phyloP scores from a whole-genome alignment of 163 green algal species.

The Scenedesmus sp. region DNA sequence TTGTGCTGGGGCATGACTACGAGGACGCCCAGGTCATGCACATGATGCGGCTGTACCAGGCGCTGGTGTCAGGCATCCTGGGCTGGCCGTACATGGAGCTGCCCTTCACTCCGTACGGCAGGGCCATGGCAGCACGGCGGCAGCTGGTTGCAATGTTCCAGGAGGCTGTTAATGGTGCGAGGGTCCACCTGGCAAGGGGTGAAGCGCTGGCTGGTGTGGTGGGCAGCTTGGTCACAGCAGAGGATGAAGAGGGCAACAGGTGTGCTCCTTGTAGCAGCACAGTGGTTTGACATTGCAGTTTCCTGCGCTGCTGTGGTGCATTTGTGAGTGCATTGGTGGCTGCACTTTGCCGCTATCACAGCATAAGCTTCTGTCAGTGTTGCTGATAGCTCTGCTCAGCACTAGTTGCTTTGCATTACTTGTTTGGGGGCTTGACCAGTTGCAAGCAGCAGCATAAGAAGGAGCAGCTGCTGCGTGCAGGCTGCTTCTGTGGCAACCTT shows the following conservation, averaged over 20 bases:
- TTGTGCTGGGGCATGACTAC: background rate
- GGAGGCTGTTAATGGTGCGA: background rate
- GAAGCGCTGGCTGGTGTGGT: background rate
- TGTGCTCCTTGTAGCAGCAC: background rate
- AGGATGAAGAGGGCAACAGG: slow-evolving; percentile 18
- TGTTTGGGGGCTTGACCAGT: too few species aligned
- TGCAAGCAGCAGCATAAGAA: too few species aligned
- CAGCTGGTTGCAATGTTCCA: background rate
- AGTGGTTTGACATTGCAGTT: too few species aligned
- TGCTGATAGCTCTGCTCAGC: too few species aligned
- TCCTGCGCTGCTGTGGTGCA: too few species aligned
- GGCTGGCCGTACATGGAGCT: slow-evolving; percentile 1
- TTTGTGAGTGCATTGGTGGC: too few species aligned
- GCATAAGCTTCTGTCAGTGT: too few species aligned
- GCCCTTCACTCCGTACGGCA: slow-evolving; percentile 19
- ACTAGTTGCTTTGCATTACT: too few species aligned
- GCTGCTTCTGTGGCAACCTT: too few species aligned
- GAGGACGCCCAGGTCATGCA: background rate
- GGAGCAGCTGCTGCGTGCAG: too few species aligned
- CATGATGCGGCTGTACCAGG: slow-evolving; percentile 4
- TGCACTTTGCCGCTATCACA: too few species aligned
- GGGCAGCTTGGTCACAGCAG: background rate
- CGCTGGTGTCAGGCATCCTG: background rate
- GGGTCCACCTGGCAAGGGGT: background rate
- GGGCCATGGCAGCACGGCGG: background rate